Base-by-base conservation (phyloP, 1,284 basidiomycete genomes). In the Pseudozyma hubeiensis region DNA sequence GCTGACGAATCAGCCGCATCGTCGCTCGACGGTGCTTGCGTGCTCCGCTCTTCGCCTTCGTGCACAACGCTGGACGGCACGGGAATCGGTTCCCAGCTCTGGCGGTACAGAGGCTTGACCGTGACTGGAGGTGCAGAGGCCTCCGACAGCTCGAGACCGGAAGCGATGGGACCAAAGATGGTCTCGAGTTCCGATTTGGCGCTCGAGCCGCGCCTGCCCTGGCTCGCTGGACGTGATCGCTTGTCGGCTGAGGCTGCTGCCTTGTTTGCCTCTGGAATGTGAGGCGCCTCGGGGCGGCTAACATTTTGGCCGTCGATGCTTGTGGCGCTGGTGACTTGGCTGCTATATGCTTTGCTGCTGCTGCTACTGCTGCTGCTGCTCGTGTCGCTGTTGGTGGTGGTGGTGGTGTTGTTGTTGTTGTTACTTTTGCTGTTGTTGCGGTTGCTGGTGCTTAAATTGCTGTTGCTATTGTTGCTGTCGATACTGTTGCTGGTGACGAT, bases 111-210 rank as follows among this genome's bases (percentile, higher is more conserved):
- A 4, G 64, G 64, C 49, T 66, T 60, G 10, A 48, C 19, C 1
- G 53, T 40, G 1, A 11, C 7, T 1, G 16, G 37, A 8, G 51
- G 11, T 9, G 19, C 24, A 5, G 34, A 46, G 7, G 37, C 6
- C 3, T n/a, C 35, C 5, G 51, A 52, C n/a, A 52, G 39, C 31
- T 66, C 64, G 30, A 66, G 57, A 4, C 64, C 57, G 16, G 53
- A 52, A 8, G 64, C 64, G 8, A 61, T 17, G 5, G 57, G 64
- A 0, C 64, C 64, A 39, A 66, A 66, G 44, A 66, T 48, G 24
- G 57, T 24, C n/a, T 66, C 64, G 7, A 66, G 53, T 33, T 66
- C 57, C 35, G 64, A 66, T 45, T 60, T 60, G 37, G 53, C 56
- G 35, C 57, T 55, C 5, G 57, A 60, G 1, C 48, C 53, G 3